Base-by-base conservation (phyloP, 176 grass and related monocot genomes). In the Luzula sylvatica region DNA sequence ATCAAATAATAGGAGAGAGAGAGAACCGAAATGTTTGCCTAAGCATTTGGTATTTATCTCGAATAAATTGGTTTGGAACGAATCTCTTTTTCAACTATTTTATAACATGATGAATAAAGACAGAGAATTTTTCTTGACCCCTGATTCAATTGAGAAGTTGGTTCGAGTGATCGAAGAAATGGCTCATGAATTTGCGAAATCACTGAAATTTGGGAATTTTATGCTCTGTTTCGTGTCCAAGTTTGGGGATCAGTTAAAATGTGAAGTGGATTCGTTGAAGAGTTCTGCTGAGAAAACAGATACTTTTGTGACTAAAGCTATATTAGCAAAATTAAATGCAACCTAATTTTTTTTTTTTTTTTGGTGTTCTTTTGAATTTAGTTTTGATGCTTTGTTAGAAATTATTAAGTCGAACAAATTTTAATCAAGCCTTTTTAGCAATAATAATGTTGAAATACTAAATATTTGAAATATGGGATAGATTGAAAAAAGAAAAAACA, bases 191-290 rank as follows among this genome's bases (percentile, higher is more conserved):
- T 74, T 88, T 20, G 53, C 66, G 0, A 82, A 32, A 19, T 88
- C 89, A 5, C 58, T 78, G n/a, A 88, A 95, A 71, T 95, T 95
- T 67, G 53, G 80, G 21, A 86, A 80, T 20, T 82, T 95, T 54
- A 43, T 95, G n/a, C 23, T 71, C 18, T 82, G 73, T 67, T 78
- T 95, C 0, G 26, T 88, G 15, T 66, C 55, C 0, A 88, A 85
- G 55, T 85, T 79, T 50, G 69, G 55, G 26, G 35, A 52, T 17
- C 71, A 56, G 44, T 78, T 69, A 42, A 76, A 55, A 18, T 25
- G 40, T 55, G 80, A 88, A 17, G 79, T 62, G 40, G 52, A 46
- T 70, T 64, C 73, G 43, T 70, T 95, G 42, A 61, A 85, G 64
- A 78, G 52, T 64, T 83, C 73, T 26, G 69, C 83, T 38, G 42